Evolutionary conservation across 768 basidiomycete genomes (phyloP).

Genomic region (Naganishia friedmannii): DNA sequence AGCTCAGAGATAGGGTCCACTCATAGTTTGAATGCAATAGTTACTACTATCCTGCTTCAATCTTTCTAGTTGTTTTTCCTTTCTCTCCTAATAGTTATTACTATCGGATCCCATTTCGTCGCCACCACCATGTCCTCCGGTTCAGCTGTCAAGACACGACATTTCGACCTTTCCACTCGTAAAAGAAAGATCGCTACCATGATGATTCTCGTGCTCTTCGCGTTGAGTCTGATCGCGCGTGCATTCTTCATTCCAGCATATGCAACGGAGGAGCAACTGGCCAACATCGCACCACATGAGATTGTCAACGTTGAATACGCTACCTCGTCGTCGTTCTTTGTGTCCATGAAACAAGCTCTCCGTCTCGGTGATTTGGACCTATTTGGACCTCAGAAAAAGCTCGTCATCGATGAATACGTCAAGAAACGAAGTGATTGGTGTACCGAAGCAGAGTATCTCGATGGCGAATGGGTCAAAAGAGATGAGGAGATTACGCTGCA

Average conservation of each 20-base stretch:
- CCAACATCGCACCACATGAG: no score
- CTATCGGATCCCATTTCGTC: neutral
- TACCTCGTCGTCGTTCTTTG: no score
- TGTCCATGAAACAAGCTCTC: no score
- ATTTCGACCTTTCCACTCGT: neutral
- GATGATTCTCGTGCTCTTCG: neutral
- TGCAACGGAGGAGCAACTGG: neutral
- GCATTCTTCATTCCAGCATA: neutral
- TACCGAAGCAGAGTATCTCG: slow-evolving; percentile 13
- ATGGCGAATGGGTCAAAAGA: slow-evolving; percentile 7
- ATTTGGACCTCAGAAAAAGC: neutral
- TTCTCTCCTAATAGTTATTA: neutral
- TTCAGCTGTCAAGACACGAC: neutral
- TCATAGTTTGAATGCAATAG: neutral
- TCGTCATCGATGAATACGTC: neutral
- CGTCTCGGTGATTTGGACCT: neutral
- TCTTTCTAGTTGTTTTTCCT: neutral
- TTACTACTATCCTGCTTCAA: neutral
- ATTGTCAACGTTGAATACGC: no score
- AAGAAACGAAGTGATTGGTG: slow-evolving; percentile 5
- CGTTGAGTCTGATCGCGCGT: neutral
- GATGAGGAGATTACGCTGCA: neutral
- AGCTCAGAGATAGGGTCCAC: neutral
- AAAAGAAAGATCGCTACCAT: neutral
- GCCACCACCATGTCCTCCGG: neutral